Percentiles rank a stretch among this genome's conserved stretches.
Conservation (phyloP, 257 asterid species). For the Marsdenia floribunda region DNA sequence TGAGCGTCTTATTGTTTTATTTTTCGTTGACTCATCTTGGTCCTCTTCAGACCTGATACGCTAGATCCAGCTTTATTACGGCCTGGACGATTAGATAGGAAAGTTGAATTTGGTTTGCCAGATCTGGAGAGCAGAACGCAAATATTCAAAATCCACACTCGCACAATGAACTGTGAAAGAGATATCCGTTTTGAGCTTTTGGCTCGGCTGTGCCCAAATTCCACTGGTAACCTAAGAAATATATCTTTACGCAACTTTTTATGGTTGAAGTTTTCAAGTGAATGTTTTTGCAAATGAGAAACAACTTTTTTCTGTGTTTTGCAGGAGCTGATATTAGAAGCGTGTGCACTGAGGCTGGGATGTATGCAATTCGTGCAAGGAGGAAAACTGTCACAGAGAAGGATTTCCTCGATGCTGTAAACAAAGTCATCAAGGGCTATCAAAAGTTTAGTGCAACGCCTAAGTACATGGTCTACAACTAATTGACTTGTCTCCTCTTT, state of each 20-base stretch:
- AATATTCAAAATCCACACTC: constrained; percentile 71
- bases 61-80: constrained; percentile 91
- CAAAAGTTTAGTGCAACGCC: constrained; percentile 97
- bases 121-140: constrained; percentile 82
- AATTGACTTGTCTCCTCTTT: background rate
- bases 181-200: constrained; percentile 73
- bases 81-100: constrained; percentile 90
- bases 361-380: constrained; percentile 87
- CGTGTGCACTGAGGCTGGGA: constrained; percentile 96
- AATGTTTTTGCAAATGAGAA: background rate
- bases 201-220: constrained; percentile 95
- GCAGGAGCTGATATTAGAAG: constrained; percentile 92
- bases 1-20: background rate
- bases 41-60: constrained; percentile 73
- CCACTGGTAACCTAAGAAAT: constrained; percentile 53
- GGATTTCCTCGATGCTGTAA: constrained; percentile 90
- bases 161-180: constrained; percentile 81
- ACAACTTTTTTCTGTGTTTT: background rate
- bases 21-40: background rate
- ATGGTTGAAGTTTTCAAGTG: too few species aligned
- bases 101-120: constrained; percentile 96
- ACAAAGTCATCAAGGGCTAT: constrained; percentile 91
- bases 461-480: constrained; percentile 90
- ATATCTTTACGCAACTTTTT: background rate
- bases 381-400: constrained; percentile 94